These are phyloP conservation scores for Setomelanomma holmii DNA, from an alignment of 2,329 filamentous ascomycete species.

Conservation along the genomic window DNA sequence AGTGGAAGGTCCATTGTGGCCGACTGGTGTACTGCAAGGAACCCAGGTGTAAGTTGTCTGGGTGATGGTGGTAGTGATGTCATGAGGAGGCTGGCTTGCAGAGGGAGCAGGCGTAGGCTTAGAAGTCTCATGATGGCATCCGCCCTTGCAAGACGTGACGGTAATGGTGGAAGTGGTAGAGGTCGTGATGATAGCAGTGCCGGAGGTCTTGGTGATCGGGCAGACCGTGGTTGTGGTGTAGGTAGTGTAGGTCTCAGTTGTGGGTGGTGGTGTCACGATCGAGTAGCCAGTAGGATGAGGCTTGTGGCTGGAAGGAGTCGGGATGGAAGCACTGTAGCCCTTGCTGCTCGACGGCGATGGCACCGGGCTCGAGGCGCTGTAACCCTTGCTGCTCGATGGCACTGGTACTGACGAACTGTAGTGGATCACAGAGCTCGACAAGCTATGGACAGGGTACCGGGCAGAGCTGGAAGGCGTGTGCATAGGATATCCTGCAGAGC, in stretches of 20 bases:
- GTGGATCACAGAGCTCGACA: not conserved
- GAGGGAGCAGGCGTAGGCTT: conserved; percentile 19
- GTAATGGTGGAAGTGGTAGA: conserved; percentile 48
- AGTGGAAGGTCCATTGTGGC: conserved; percentile 33
- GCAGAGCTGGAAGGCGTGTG: conserved; percentile 9
- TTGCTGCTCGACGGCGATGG: not conserved
- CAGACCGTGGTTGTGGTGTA: conserved; percentile 30
- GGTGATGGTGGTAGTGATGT: conserved; percentile 40
- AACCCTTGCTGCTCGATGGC: conserved; percentile 7
- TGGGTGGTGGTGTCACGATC: conserved; percentile 10
- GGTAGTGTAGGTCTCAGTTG: conserved; percentile 34
- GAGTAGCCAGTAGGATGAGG: conserved; percentile 15
- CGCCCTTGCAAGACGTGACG: conserved; percentile 48
- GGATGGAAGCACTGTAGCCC: not conserved
- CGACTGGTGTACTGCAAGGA: conserved; percentile 47
- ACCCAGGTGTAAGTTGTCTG: conserved; percentile 45
- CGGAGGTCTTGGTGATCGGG: conserved; percentile 24
- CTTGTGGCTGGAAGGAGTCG: conserved; percentile 1
- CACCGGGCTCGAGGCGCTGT: conserved; percentile 3
- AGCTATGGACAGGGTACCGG: conserved; percentile 1
- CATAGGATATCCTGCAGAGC: conserved; percentile 6
- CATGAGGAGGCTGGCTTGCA: conserved; percentile 15
- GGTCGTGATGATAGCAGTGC: conserved; percentile 25
- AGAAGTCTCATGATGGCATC: conserved; percentile 33
- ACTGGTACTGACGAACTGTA: not conserved